These are phyloP conservation scores for Dittrichia graveolens DNA, from an alignment of 129 eudicot species.

Conservation along the genomic window DNA sequence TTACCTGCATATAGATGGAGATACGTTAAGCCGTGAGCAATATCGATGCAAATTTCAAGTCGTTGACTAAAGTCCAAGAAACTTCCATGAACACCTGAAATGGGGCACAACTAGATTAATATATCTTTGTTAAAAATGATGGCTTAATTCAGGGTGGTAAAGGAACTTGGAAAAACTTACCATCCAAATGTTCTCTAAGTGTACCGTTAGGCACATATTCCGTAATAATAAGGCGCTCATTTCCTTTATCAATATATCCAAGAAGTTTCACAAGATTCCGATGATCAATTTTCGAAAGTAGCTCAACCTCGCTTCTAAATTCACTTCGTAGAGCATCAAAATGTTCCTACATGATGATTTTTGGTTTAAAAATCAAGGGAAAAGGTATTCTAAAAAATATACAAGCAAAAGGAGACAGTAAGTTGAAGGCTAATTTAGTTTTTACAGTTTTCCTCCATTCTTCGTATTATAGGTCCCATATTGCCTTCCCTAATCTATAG, in stretches of 20 bases:
- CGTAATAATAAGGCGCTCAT: conserved; percentile 85
- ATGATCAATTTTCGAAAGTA: conserved; percentile 89
- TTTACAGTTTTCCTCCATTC: neutral
- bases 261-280: conserved; percentile 84
- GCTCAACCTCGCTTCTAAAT: conserved; percentile 88
- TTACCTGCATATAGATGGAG: conserved; percentile 87
- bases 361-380: neutral
- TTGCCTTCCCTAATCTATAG: neutral
- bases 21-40: conserved; percentile 90
- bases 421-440: neutral
- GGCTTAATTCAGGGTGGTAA: conserved; percentile 8
- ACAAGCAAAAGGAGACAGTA: neutral
- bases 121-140: neutral
- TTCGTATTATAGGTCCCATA: conserved; percentile 8
- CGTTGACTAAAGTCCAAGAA: conserved; percentile 86
- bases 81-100: conserved; percentile 68
- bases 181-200: conserved; percentile 94
- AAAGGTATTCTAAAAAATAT: neutral
- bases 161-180: conserved; percentile 42
- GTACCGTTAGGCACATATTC: conserved; percentile 95
- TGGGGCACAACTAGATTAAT: conserved; percentile 23
- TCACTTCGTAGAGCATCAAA: conserved; percentile 70
- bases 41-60: conserved; percentile 84
- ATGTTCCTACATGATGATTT: conserved; percentile 54
- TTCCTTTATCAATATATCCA: conserved; percentile 85